A percentile compares a stretch with the other conserved stretches of the same genome.
Conservation (phyloP, 306 rosid species). For the Gynostemma pentaphyllum region DNA sequence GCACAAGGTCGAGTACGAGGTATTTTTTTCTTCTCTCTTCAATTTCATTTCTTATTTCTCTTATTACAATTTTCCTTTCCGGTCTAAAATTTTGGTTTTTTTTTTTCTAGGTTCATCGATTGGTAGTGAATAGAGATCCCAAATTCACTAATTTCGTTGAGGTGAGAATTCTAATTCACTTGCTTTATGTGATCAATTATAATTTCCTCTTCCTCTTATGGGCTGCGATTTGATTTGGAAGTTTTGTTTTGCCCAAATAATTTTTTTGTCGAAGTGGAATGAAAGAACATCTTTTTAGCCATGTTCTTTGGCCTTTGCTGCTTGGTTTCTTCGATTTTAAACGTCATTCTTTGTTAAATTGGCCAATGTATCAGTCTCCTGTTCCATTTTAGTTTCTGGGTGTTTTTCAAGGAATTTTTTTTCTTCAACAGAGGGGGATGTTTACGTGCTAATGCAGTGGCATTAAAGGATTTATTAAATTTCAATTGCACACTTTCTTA, state of each 20-base stretch:
- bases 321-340: neutral
- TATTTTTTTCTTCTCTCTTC: neutral
- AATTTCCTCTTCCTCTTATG: neutral
- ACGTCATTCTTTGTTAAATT: neutral
- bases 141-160: conserved; percentile 93
- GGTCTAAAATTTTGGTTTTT: neutral
- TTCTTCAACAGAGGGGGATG: neutral
- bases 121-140: conserved; percentile 97
- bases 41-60: neutral
- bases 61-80: neutral
- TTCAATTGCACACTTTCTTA: too few relatives aligned
- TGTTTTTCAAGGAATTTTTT: neutral
- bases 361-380: neutral
- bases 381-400: neutral
- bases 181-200: neutral
- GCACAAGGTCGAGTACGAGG: conserved; percentile 99
- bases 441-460: neutral
- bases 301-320: neutral
- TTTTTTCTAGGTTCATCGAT: conserved; percentile 68
- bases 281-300: neutral
- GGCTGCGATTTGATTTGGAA: neutral
- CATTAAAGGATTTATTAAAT: too few relatives aligned
- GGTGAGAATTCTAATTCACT: conserved; percentile 23
- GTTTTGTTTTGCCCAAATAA: neutral
- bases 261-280: neutral